A percentile compares a stretch with the other conserved stretches of the same genome.
Evolutionary conservation across 176 grass and related monocot genomes (phyloP).

Genomic region (Carex littledalei): DNA sequence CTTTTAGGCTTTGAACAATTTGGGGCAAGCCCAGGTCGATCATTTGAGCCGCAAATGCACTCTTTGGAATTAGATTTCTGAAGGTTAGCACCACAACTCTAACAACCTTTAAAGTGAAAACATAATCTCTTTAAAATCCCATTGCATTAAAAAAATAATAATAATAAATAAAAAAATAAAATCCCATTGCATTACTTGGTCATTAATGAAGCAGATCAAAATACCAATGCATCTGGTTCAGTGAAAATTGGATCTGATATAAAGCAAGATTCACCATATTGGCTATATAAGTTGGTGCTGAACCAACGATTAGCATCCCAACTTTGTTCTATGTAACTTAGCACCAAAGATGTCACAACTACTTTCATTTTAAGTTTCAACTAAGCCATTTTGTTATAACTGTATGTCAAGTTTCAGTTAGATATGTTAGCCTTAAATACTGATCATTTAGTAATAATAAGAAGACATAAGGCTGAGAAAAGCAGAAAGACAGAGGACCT

Average conservation of each 20-base stretch:
- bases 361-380: background rate
- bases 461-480: background rate
- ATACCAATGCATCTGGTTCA: background rate
- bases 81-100: constrained; percentile 82
- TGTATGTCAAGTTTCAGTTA: too few relatives aligned
- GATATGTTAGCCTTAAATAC: too few relatives aligned
- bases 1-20: constrained; percentile 89
- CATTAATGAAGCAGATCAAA: constrained; percentile 4
- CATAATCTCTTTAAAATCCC: background rate
- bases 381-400: too few relatives aligned
- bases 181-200: background rate
- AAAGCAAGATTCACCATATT: background rate
- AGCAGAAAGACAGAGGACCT: background rate
- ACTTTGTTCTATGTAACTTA: too few relatives aligned
- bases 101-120: constrained; percentile 63
- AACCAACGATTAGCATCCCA: background rate
- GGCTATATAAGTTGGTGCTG: background rate
- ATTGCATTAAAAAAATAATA: too few relatives aligned
- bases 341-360: background rate
- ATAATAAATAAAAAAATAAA: too few relatives aligned
- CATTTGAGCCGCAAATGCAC: constrained; percentile 91
- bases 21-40: constrained; percentile 91
- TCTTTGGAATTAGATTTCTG: constrained; percentile 69
- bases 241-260: background rate
- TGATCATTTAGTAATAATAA: background rate